phyloP scores from a whole-genome alignment of 2,329 filamentous ascomycete species.

The Colletotrichum musae region DNA sequence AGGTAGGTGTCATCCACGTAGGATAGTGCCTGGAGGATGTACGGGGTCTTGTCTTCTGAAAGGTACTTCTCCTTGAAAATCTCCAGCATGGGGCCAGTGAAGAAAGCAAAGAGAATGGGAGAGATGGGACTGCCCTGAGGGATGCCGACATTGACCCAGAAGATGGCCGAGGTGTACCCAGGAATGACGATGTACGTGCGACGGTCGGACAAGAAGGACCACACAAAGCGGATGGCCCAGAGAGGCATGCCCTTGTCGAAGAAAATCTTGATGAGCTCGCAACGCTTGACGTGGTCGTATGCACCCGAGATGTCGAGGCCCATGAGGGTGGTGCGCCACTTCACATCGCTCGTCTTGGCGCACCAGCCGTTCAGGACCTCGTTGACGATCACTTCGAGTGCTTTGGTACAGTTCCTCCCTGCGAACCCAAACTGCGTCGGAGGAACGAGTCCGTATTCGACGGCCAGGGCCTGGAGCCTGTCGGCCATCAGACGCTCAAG shows the following conservation, averaged over 20 bases:
- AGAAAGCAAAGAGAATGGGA: constrained; percentile 29
- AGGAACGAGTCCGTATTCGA: neutral
- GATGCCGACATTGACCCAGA: constrained; percentile 21
- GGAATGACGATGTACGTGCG: neutral
- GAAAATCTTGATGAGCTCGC: neutral
- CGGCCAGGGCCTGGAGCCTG: neutral
- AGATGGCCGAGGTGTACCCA: constrained; percentile 2
- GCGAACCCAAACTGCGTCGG: neutral
- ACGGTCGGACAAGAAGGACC: constrained; percentile 10
- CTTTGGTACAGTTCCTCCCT: neutral
- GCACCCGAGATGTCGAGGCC: constrained; percentile 16
- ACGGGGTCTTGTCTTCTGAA: too few species aligned
- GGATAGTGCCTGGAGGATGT: neutral
- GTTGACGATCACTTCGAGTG: constrained; percentile 12
- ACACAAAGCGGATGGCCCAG: constrained; percentile 3
- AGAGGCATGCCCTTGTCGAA: neutral
- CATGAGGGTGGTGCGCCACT: neutral
- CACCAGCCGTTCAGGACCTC: constrained; percentile 10
- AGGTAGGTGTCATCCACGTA: constrained; percentile 28
- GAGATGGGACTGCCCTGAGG: constrained; percentile 27
- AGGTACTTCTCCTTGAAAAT: neutral
- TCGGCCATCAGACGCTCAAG: constrained; percentile 12
- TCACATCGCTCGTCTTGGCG: neutral
- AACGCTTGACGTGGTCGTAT: constrained; percentile 10
- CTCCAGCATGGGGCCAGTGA: constrained; percentile 18